Conservation (phyloP, 2,329 filamentous ascomycete species). For the Aureobasidium leucospermi region DNA sequence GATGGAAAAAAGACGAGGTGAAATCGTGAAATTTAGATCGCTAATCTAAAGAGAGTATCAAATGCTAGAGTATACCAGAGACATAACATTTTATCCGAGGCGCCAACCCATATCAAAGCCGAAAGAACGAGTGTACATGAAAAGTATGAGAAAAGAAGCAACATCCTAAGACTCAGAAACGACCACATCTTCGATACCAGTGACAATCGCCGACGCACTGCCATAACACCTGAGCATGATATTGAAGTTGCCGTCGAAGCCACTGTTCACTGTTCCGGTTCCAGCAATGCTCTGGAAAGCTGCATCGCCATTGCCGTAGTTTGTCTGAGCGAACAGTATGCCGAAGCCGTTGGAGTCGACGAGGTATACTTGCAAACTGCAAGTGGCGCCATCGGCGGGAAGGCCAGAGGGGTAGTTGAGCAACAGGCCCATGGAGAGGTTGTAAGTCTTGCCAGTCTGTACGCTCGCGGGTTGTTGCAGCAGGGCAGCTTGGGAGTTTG, state of each 20-base stretch:
- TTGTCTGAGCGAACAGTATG: neutral
- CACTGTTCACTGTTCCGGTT: neutral
- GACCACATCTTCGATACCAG: slow-evolving; percentile 7
- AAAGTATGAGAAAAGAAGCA: neutral
- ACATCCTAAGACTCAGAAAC: neutral
- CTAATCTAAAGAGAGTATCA: too few relatives aligned
- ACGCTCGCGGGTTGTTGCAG: neutral
- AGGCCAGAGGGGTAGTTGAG: neutral
- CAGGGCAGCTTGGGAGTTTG: neutral
- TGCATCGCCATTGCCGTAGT: slow-evolving; percentile 1
- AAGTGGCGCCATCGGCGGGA: neutral
- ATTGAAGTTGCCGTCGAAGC: neutral
- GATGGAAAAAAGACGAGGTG: too few relatives aligned
- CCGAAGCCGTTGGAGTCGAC: slow-evolving; percentile 9
- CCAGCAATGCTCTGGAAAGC: slow-evolving; percentile 6
- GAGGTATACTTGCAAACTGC: slow-evolving; percentile 7
- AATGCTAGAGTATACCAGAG: too few relatives aligned
- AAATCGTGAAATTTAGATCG: too few relatives aligned
- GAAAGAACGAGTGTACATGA: neutral
- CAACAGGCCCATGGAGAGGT: neutral
- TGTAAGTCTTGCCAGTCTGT: neutral
- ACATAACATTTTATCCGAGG: too few relatives aligned
- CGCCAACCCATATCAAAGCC: neutral
- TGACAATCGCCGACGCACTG: neutral
- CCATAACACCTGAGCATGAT: slow-evolving; percentile 12